Base-by-base conservation (phyloP, 176 grass and related monocot genomes). In the Oropetium thomaeum region DNA sequence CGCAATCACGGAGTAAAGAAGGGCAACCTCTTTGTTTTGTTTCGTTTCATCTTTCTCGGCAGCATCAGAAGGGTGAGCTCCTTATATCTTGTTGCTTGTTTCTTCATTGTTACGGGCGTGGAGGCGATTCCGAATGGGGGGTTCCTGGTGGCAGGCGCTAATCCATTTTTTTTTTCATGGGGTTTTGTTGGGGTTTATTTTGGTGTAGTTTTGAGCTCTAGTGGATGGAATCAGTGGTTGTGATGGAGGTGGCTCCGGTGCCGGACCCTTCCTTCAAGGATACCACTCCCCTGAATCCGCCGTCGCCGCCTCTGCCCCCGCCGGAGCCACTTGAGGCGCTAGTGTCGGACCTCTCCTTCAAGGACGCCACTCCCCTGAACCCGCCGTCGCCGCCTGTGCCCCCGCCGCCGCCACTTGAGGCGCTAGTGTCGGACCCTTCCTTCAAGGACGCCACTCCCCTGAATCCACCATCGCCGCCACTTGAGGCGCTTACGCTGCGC, bases 171-270 rank as follows among this genome's bases (percentile, higher is more conserved):
- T 38, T 27, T 48, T 17, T 48, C 4, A 17, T 8, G 1, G 58
- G 53, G 53, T 75, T 75, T 81, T 75, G 26, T 4, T 76, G 53
- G 63, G 62, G 69, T 20, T 76, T 67, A 23, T 27, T 45, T 59
- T 8, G 43, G 79, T 27, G 45, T 20, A 77, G 85, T 2, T 57
- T 12, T 42, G 22, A 53, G 27, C 37, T 81, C 26, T 4, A 7
- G 55, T 38, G 40, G 42, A 75, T 75, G 79, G 79, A 82, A 59
- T 55, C 57, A 4, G 85, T 69, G 1, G 57, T 71, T 13, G 58
- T 85, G 73, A 65, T 87, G 73, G 73, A 73, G 62, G 68, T 58
- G 15, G 30, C 71, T 20, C 62, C 72, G 54, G 87, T 84, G 31
- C 55, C 82, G n/a, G 66, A 64, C 47, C 60, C 73, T 25, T 22